Evolutionary conservation across 441 rosid genomes (phyloP).

Genomic region (Gossypium gossypioides): DNA sequence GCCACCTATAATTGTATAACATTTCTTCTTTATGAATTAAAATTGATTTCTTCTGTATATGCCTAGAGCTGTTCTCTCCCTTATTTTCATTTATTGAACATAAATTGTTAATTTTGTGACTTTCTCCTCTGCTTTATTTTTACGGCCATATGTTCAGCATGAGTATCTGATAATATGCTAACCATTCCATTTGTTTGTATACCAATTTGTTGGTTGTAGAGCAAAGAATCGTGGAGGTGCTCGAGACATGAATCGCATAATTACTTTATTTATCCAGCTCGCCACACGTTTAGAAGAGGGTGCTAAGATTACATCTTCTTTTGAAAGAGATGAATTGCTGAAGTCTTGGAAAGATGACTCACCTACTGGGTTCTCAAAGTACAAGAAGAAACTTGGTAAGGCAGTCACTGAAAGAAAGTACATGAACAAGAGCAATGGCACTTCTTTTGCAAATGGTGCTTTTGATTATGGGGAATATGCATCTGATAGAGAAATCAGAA

Average conservation of each 20-base stretch:
- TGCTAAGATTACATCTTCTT: constrained; percentile 58
- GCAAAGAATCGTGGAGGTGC: constrained; percentile 67
- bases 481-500: constrained; percentile 89
- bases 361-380: constrained; percentile 41
- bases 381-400: constrained; percentile 54
- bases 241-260: constrained; percentile 69
- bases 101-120: neutral
- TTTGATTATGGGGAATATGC: constrained; percentile 64
- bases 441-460: constrained; percentile 39
- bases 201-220: constrained; percentile 37
- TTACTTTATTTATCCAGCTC: constrained; percentile 69
- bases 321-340: constrained; percentile 71
- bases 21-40: neutral
- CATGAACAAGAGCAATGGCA: constrained; percentile 53
- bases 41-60: neutral
- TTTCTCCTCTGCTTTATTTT: neutral
- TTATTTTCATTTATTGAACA: neutral
- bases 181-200: constrained; percentile 13
- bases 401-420: constrained; percentile 53
- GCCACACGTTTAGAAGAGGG: constrained; percentile 84
- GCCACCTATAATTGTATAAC: neutral
- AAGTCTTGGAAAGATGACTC: constrained; percentile 78
- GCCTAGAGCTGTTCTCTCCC: neutral
- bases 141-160: constrained; percentile 1
- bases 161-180: neutral